These are phyloP conservation scores for Dothideomycetes sp. DNA, from an alignment of 2,329 filamentous ascomycete species.

Conservation along the genomic window DNA sequence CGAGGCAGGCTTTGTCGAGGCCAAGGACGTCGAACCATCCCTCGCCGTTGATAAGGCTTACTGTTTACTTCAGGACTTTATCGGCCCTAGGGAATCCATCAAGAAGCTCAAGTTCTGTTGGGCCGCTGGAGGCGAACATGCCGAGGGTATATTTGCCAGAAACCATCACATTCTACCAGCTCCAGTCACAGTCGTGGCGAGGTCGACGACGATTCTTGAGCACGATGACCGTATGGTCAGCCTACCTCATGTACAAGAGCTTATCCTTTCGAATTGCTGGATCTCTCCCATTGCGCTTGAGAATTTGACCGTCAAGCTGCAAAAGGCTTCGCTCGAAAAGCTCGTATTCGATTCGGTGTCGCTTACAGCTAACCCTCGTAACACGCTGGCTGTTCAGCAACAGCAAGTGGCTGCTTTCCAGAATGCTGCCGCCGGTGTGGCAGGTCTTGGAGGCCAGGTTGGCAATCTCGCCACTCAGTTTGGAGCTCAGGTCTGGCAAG, in stretches of 20 bases:
- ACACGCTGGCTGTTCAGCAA: not conserved
- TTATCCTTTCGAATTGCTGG: conserved; percentile 63
- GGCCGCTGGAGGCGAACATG: conserved; percentile 58
- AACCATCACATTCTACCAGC: conserved; percentile 56
- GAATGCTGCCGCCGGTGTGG: not conserved
- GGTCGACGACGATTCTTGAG: conserved; percentile 19
- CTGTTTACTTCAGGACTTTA: conserved; percentile 37
- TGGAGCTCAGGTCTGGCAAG: conserved; percentile 7
- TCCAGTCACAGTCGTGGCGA: conserved; percentile 35
- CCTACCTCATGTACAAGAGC: conserved; percentile 48
- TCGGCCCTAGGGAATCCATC: conserved; percentile 43
- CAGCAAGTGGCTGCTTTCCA: not conserved
- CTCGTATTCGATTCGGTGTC: conserved; percentile 58
- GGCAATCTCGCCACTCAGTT: not conserved
- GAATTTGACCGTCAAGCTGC: conserved; percentile 43
- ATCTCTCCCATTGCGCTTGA: conserved; percentile 49
- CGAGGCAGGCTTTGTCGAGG: conserved; percentile 43
- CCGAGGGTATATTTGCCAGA: conserved; percentile 50
- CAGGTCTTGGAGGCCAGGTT: not conserved
- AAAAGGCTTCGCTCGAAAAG: conserved; percentile 39
- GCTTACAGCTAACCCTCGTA: conserved; percentile 40
- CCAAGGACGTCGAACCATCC: conserved; percentile 42
- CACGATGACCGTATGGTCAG: conserved; percentile 30
- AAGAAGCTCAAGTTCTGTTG: conserved; percentile 56
- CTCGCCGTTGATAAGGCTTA: conserved; percentile 45